Base-by-base conservation (phyloP, 164 flowering plant species). In the Taxillus chinensis region DNA sequence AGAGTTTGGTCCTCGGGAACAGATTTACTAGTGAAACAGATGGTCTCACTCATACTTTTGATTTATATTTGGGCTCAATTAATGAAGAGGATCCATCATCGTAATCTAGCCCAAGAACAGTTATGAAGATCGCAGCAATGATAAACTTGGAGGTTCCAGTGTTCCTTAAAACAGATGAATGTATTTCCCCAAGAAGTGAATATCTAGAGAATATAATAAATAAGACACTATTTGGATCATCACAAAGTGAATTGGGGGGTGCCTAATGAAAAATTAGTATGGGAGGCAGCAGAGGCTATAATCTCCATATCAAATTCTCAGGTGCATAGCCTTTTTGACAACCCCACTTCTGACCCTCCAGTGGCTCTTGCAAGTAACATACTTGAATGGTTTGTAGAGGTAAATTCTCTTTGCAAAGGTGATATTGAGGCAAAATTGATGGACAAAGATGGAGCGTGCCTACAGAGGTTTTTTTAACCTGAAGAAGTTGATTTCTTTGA, bases 81-180 rank as follows among this genome's bases (percentile, higher is more conserved):
- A 90, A 83, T 64, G 86, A 79, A 65, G 93, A 84, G 59, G 69
- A 68, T 74, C 66, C 75, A 27, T 45, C 69, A 61, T 12, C 38
- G 46, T 61, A 75, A 11, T 60, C 75, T 48, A 12, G 48, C 73
- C 70, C 68, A 62, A 70, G 69, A 59, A 58, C 54, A 39, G 55
- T n/a, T 6, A 64, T 45, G 59, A 84, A 77, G 75, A 57, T 55
- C 40, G 62, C 53, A 7, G 41, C 65, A 8, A 82, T 65, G 55
- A 83, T 86, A 61, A 90, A 91, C 78, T 78, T 92, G 68, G 92
- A 87, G 79, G 82, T 81, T 43, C 80, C 83, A 2, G 60, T 60
- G 38, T 64, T 68, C 59, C 54, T 57, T 11, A 82, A 75, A 53
- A 55, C 61, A n/a, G 80, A 68, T 27, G 70, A 59, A 16, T 69